Evolutionary conservation across 1,284 basidiomycete genomes (phyloP).

Genomic region (Pisolithus thermaeus): DNA sequence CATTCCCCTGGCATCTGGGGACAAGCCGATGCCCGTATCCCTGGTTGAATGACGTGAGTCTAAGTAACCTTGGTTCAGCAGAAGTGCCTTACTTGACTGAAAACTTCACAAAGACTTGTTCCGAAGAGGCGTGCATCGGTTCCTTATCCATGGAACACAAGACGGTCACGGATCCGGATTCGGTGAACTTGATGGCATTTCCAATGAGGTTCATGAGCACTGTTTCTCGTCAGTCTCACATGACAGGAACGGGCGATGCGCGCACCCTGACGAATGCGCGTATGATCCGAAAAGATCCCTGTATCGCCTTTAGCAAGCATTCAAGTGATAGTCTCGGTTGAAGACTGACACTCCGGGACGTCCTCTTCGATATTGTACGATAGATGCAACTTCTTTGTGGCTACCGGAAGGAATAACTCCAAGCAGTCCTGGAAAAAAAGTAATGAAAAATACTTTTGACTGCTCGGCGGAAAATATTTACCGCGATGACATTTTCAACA

Average conservation of each 20-base stretch:
- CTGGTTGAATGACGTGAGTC: conserved; percentile 24
- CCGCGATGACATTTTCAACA: conserved; percentile 66
- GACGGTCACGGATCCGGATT: conserved; percentile 54
- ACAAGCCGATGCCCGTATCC: conserved; percentile 65
- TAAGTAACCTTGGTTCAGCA: neutral
- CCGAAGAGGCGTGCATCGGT: conserved; percentile 28
- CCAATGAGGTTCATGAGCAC: conserved; percentile 72
- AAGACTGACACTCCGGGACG: conserved; percentile 52
- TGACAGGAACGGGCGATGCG: conserved; percentile 3
- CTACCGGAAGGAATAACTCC: conserved; percentile 66
- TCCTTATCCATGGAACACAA: conserved; percentile 47
- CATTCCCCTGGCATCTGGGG: conserved; percentile 55
- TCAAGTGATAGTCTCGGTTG: neutral
- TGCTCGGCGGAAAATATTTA: conserved; percentile 25
- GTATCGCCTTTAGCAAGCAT: conserved; percentile 1
- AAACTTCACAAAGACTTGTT: conserved; percentile 48
- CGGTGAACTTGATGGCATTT: conserved; percentile 70
- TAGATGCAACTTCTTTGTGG: conserved; percentile 63
- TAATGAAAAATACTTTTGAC: neutral
- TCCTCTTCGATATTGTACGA: conserved; percentile 62
- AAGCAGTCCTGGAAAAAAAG: conserved; percentile 51
- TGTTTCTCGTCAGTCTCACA: conserved; percentile 16
- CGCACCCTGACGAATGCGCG: conserved; percentile 62
- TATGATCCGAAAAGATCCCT: conserved; percentile 71
- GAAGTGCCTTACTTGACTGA: conserved; percentile 47